Conservation (phyloP, 2,329 filamentous ascomycete genomes). For the Sarocladium brachiariae region DNA sequence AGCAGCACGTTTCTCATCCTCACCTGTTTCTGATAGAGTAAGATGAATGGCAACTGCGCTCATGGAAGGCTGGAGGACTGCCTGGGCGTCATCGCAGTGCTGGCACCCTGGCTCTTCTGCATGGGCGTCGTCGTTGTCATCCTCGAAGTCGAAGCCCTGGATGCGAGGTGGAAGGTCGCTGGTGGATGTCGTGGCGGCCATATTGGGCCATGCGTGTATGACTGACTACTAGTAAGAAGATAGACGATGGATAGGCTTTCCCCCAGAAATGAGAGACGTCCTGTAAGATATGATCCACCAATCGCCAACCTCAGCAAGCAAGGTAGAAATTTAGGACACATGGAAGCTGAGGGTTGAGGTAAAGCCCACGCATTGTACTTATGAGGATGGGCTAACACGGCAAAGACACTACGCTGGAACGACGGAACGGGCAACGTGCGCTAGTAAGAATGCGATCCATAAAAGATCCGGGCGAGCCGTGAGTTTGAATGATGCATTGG, state of each 20-base stretch:
- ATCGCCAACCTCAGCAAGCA: neutral
- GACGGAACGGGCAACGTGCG: conserved; percentile 4
- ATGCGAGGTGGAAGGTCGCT: neutral
- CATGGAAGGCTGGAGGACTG: conserved; percentile 52
- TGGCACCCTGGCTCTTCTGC: conserved; percentile 19
- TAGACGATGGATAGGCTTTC: too few relatives aligned
- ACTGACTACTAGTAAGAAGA: too few relatives aligned
- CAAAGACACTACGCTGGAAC: neutral
- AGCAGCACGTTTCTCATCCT: conserved; percentile 50
- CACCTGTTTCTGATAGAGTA: conserved; percentile 47
- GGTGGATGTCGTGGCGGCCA: neutral
- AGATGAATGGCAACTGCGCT: conserved; percentile 50
- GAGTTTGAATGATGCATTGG: too few relatives aligned
- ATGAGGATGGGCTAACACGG: neutral
- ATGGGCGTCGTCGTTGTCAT: neutral
- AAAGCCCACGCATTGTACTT: neutral
- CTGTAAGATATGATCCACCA: neutral
- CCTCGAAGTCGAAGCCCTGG: neutral
- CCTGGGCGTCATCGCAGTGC: conserved; percentile 51
- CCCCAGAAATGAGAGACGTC: neutral
- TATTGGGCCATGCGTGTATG: neutral
- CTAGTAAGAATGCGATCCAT: neutral
- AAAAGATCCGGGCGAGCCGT: neutral
- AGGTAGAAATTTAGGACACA: neutral
- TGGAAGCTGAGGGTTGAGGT: too few relatives aligned